phyloP scores from a whole-genome alignment of 768 basidiomycete species.

The Trametes villosa region DNA sequence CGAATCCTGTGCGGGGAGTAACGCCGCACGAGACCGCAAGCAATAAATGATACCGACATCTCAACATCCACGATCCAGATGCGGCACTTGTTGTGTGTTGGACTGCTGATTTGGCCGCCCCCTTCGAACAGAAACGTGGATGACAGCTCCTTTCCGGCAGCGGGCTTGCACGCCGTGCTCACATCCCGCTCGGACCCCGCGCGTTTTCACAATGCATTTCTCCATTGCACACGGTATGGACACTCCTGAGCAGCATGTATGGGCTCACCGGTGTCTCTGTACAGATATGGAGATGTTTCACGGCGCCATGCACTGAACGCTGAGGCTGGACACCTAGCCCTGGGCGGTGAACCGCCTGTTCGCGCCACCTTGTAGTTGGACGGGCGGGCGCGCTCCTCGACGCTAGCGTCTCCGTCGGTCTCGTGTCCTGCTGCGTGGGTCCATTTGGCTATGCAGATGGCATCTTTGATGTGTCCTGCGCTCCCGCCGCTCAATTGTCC shows the following conservation, averaged over 20 bases:
- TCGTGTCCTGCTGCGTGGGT: not conserved
- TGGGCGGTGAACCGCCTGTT: too few species aligned
- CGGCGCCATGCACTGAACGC: not conserved
- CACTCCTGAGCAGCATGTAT: not conserved
- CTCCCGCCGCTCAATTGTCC: not conserved
- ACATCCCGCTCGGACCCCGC: too few species aligned
- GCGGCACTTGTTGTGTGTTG: not conserved
- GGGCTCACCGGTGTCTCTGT: not conserved
- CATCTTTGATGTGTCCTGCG: conserved; percentile 6
- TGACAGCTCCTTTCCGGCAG: conserved; percentile 2
- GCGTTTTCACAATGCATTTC: not conserved
- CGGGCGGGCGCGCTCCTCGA: too few species aligned
- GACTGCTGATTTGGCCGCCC: not conserved
- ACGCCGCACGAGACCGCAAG: too few species aligned
- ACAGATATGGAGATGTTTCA: not conserved
- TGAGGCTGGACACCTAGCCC: too few species aligned
- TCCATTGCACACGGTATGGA: not conserved
- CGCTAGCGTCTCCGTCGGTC: not conserved
- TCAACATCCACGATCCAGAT: not conserved
- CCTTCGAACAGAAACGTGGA: not conserved
- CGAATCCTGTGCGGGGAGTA: not conserved
- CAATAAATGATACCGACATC: not conserved
- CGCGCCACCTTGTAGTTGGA: too few species aligned
- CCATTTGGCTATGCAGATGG: not conserved
- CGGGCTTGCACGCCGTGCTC: conserved; percentile 6